These are phyloP conservation scores for Copromyces sp. DNA, from an alignment of 495 filamentous ascomycete genomes.

Conservation along the genomic window DNA sequence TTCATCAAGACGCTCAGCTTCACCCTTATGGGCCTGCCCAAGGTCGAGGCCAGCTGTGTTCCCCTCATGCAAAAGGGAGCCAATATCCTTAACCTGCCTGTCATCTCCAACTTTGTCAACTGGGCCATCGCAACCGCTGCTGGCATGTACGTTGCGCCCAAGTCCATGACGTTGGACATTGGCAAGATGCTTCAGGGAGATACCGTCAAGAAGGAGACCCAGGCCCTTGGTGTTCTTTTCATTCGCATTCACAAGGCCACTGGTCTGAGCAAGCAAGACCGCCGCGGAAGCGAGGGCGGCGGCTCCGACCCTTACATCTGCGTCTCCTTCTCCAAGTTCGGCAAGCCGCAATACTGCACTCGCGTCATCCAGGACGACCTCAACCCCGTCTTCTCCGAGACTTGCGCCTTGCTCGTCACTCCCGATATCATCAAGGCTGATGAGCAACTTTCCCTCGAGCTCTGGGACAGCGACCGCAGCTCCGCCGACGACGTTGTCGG, in stretches of 20 bases:
- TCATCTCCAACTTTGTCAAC: conserved; percentile 95
- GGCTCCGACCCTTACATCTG: conserved; percentile 90
- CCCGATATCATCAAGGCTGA: conserved; percentile 84
- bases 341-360: conserved; percentile 96
- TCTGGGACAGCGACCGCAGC: conserved; percentile 87
- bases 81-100: conserved; percentile 81
- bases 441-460: conserved; percentile 84
- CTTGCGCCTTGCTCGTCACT: conserved; percentile 74
- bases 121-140: conserved; percentile 83
- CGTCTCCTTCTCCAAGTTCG: conserved; percentile 65
- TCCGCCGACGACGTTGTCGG: conserved; percentile 90
- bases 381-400: conserved; percentile 90
- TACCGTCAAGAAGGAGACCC: conserved; percentile 77
- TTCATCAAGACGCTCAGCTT: conserved; percentile 89
- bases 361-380: conserved; percentile 90
- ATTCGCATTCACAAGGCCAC: conserved; percentile 79
- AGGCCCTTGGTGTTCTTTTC: conserved; percentile 80
- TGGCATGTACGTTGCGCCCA: conserved; percentile 91
- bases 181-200: conserved; percentile 85
- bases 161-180: conserved; percentile 86
- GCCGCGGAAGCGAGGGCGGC: conserved; percentile 69
- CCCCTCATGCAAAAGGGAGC: conserved; percentile 82
- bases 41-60: conserved; percentile 82
- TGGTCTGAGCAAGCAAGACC: conserved; percentile 87
- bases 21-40: conserved; percentile 84